phyloP scores from a whole-genome alignment of 1,284 basidiomycete species.

The Ceratobasidium sp. region DNA sequence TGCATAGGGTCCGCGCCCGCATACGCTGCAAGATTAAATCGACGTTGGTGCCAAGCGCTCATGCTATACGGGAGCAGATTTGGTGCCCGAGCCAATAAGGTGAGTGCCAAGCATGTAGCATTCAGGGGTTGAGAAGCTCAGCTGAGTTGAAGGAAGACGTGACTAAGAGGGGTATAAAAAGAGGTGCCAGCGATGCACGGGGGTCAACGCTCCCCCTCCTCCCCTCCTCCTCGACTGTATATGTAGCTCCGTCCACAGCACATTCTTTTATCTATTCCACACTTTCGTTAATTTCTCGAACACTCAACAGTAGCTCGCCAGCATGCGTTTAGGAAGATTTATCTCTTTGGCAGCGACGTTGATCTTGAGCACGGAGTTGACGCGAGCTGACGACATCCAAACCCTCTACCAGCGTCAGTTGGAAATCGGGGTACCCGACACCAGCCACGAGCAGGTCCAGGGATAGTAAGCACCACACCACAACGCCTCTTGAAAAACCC shows the following conservation, averaged over 20 bases:
- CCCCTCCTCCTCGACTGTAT: not conserved
- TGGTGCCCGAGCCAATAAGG: no score
- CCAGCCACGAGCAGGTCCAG: not conserved
- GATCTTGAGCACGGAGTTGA: not conserved
- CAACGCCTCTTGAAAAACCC: no score
- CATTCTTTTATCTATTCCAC: not conserved
- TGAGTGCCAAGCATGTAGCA: no score
- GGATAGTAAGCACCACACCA: not conserved
- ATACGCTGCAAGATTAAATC: no score
- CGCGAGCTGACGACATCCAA: constrained; percentile 25
- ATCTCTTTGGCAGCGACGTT: not conserved
- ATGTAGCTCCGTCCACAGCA: not conserved
- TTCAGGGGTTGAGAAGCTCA: no score
- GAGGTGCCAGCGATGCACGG: not conserved
- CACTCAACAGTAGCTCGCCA: not conserved
- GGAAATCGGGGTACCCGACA: not conserved
- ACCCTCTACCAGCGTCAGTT: constrained; percentile 37
- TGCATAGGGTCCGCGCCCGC: no score
- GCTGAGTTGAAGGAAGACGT: not conserved
- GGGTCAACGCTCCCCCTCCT: not conserved
- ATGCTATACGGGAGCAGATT: no score
- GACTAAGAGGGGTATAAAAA: not conserved
- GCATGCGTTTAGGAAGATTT: constrained; percentile 3
- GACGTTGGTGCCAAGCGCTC: no score
- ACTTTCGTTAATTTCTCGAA: not conserved